These are phyloP conservation scores for Fraxinus ornus DNA, from an alignment of 305 asterid species.

Conservation along the genomic window DNA sequence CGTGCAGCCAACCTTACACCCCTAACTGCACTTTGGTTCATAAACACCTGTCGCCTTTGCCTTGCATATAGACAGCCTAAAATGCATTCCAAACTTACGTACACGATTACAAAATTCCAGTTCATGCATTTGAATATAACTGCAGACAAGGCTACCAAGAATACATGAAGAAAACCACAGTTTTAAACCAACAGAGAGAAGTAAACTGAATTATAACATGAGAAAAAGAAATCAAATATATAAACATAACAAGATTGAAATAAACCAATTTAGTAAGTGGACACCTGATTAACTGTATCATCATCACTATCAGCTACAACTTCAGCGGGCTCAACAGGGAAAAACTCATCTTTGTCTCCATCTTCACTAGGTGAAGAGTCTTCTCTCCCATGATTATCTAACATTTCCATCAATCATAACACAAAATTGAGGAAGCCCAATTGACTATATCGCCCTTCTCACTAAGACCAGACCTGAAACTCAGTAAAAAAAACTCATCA, in stretches of 20 bases:
- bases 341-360: conserved; percentile 22
- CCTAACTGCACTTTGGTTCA: neutral
- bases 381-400: conserved; percentile 38
- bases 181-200: neutral
- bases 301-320: conserved; percentile 34
- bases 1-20: neutral
- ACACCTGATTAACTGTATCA: conserved; percentile 55
- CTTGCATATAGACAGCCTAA: neutral
- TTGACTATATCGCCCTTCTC: conserved; percentile 21
- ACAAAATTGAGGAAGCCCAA: conserved; percentile 23
- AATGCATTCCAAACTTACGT: neutral
- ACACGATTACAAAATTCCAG: neutral
- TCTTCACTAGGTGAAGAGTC: conserved; percentile 44
- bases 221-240: neutral
- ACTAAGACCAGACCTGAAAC: conserved; percentile 46
- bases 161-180: neutral
- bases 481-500: conserved; percentile 28
- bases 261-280: conserved; percentile 12
- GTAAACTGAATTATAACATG: neutral
- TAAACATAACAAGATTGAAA: neutral
- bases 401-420: conserved; percentile 49
- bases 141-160: neutral
- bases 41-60: neutral
- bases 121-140: neutral
- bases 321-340: conserved; percentile 29